These are phyloP conservation scores for Leishmania tarentolae DNA, from an alignment of 208 protist genomes.

Conservation along the genomic window DNA sequence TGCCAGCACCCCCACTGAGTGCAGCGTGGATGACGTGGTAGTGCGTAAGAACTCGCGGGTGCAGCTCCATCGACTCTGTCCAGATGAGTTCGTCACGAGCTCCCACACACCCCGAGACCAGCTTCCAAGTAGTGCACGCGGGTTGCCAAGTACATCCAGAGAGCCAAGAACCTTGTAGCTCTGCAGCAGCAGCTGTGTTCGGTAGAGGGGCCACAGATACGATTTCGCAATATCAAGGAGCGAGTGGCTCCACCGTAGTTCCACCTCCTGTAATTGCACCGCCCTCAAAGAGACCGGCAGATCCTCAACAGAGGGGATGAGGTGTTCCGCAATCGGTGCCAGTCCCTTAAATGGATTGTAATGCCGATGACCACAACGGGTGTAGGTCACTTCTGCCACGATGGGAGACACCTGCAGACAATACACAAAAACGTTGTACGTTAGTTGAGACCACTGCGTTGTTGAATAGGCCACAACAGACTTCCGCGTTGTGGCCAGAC, in stretches of 20 bases:
- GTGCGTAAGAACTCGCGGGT: constrained; percentile 54
- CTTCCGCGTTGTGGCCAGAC: not conserved
- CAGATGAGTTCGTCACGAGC: constrained; percentile 41
- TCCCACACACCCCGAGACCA: constrained; percentile 62
- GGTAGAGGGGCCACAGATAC: constrained; percentile 59
- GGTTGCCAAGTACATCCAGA: constrained; percentile 77
- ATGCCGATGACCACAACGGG: constrained; percentile 38
- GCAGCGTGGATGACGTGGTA: constrained; percentile 68
- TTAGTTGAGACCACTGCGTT: not conserved
- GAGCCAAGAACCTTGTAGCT: constrained; percentile 77
- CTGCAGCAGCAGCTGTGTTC: constrained; percentile 69
- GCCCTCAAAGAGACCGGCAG: constrained; percentile 29
- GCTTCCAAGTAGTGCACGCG: constrained; percentile 54
- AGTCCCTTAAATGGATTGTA: constrained; percentile 61
- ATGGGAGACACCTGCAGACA: constrained; percentile 47
- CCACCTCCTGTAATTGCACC: constrained; percentile 36
- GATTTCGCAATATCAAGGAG: constrained; percentile 20
- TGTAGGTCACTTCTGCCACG: constrained; percentile 48
- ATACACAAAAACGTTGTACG: constrained; percentile 50
- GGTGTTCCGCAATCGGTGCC: constrained; percentile 15
- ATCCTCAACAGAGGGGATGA: constrained; percentile 65
- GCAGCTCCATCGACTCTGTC: constrained; percentile 43
- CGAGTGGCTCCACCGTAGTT: constrained; percentile 37
- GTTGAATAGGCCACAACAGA: not conserved
- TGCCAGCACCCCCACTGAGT: constrained; percentile 71